Evolutionary conservation across 177 flowering plant species (phyloP).

Genomic region (Vitis hybrid): DNA sequence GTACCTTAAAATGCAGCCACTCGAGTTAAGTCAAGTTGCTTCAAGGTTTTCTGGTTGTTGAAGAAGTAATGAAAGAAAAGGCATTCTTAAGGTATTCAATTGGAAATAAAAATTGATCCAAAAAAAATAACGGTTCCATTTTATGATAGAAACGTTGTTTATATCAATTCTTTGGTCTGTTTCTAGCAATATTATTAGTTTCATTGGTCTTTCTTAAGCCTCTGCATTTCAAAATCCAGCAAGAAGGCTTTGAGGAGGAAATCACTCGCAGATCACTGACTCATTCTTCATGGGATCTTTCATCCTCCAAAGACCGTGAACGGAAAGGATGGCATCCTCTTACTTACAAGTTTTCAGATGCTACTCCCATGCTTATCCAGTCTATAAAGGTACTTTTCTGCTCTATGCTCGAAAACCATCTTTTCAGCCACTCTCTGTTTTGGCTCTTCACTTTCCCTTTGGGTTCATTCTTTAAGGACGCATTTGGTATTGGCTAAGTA

Average conservation of each 20-base stretch:
- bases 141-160: too few relatives aligned
- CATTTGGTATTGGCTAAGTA: too few relatives aligned
- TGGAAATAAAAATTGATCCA: too few relatives aligned
- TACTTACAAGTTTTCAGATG: slow-evolving; percentile 87
- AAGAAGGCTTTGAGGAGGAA: slow-evolving; percentile 81
- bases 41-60: too few relatives aligned
- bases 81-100: too few relatives aligned
- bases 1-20: too few relatives aligned
- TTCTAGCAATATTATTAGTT: too few relatives aligned
- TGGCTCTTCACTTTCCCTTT: neutral
- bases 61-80: too few relatives aligned
- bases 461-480: neutral
- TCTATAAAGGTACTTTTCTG: slow-evolving; percentile 69
- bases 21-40: too few relatives aligned
- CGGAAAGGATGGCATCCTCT: slow-evolving; percentile 96
- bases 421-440: neutral
- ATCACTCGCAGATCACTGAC: slow-evolving; percentile 82
- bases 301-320: slow-evolving; percentile 62
- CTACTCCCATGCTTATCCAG: slow-evolving; percentile 67
- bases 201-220: neutral
- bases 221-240: slow-evolving; percentile 38
- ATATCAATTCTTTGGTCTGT: too few relatives aligned
- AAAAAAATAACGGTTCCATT: too few relatives aligned
- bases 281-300: slow-evolving; percentile 78
- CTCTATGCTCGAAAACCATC: neutral